Conservation (phyloP, 306 rosid species). For the Cicer cuneatum region DNA sequence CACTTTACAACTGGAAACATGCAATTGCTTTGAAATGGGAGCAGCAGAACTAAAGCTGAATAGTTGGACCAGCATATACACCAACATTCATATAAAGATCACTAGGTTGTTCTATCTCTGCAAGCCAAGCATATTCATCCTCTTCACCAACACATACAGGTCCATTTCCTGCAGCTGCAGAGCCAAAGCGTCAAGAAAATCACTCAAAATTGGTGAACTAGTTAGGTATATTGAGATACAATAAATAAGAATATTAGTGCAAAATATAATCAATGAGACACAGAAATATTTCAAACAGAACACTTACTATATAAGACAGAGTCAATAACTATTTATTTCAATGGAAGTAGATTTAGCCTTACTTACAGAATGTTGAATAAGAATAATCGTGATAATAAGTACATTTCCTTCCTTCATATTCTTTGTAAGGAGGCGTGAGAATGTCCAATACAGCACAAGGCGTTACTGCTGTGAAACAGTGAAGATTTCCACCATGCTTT, state of each 20-base stretch:
- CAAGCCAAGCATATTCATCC: constrained; percentile 94
- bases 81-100: constrained; percentile 82
- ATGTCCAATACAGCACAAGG: constrained; percentile 91
- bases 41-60: constrained; percentile 56
- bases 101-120: constrained; percentile 65
- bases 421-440: constrained; percentile 84
- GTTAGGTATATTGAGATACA: no score
- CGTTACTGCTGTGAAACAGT: constrained; percentile 85
- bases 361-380: constrained; percentile 73
- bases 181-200: constrained; percentile 31
- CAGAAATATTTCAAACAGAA: neutral
- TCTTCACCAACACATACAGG: constrained; percentile 52
- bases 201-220: neutral
- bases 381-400: constrained; percentile 85
- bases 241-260: no score
- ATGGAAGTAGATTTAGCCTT: neutral
- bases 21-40: neutral
- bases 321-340: neutral
- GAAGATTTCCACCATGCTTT: constrained; percentile 81
- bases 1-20: constrained; percentile 15
- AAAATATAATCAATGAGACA: neutral
- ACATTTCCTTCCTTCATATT: constrained; percentile 83
- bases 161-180: constrained; percentile 62
- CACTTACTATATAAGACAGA: neutral
- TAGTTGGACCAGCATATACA: constrained; percentile 73